Base-by-base conservation (phyloP, 2,329 filamentous ascomycete species). In the Calonectria crousiana region DNA sequence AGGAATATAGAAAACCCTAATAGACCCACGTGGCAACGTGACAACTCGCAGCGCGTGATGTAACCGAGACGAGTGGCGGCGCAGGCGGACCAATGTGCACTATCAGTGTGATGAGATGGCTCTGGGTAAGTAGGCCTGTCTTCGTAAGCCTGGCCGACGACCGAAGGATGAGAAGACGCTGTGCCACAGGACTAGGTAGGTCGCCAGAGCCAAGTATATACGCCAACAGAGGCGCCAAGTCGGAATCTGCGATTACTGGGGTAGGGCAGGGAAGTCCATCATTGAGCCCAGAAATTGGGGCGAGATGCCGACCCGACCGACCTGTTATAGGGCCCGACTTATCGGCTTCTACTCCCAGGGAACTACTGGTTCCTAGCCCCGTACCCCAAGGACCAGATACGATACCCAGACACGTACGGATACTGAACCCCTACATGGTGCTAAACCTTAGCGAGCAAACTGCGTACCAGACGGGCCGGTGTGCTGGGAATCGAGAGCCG, bases 401-500 rank as follows among this genome's bases (percentile, higher is more conserved):
- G 47, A 69, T 66, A 41, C 56, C 56, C 23, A 62, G 69, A 52
- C 67, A 52, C 56, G 62, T 47, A 66, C 75, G 70, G 72, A 62
- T 62, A 28, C 56, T 62, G 62, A 71, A 67, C 71, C 58, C 77
- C 71, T 77, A 72, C 72, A 60, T 74, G 60, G 68, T 20, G 53
- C 74, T 77, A 79, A 74, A 78, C 76, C 71, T 71, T 58, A 70
- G 53, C 71, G 51, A 75, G 73, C 38, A 77, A 74, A 49, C 34
- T 72, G 75, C 62, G 62, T 73, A 65, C 76, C 71, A 78, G 71
- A 75, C 74, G 71, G 77, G 76, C 76, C 74, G 72, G 76, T 77
- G 76, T 71, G 68, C 64, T 78, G 72, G 73, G 73, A 71, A 76
- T 72, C 51, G 69, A 64, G 67, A 76, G 72, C 76, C 74, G 69